Base-by-base conservation (phyloP, 2,329 filamentous ascomycete genomes). In the Penicillium italicum region DNA sequence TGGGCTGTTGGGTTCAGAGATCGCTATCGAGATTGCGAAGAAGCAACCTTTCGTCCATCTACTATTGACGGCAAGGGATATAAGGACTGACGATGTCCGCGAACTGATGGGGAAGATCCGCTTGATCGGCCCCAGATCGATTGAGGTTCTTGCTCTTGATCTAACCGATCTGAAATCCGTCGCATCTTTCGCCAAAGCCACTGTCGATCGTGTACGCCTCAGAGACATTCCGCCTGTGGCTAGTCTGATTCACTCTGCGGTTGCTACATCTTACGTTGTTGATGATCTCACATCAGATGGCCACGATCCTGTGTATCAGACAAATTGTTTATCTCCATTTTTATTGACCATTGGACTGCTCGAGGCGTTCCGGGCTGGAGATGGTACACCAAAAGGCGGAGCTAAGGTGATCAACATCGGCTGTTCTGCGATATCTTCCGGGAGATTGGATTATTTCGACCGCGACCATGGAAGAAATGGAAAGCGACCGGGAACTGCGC, bases 371-470 rank as follows among this genome's bases (percentile, higher is more conserved):
- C 69, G 69, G 16, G 69, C 67, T 11, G 69, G 69, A 24, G 66
- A 69, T 54, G 67, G 69, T 42, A 66, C 61, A 18, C 55, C 63
- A n/a, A 66, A 66, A 45, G 64, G 64, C 12, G 67, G 68, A n/a
- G 67, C 70, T 6, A 65, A 67, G 55, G 69, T 73, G 34, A 71
- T 74, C 59, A 70, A 72, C 51, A 64, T 74, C 44, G 71, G 71
- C 34, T 72, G 70, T 53, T 67, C 72, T 20, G 55, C 69, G 12
- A 65, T 67, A 45, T 67, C 68, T 7, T 62, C 63, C 48, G 71
- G 71, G 4, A 60, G 58, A 31, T 52, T 73, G 57, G 66, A 72
- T 28, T 73, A 69, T 56, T 73, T 74, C 43, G 68, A 73, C 11
- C 55, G 47, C 46, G 60, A 65, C 20, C 56, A 60, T 50, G 60